Base-by-base conservation (phyloP, 2,329 filamentous ascomycete genomes). In the Pyrenochaeta sp. region DNA sequence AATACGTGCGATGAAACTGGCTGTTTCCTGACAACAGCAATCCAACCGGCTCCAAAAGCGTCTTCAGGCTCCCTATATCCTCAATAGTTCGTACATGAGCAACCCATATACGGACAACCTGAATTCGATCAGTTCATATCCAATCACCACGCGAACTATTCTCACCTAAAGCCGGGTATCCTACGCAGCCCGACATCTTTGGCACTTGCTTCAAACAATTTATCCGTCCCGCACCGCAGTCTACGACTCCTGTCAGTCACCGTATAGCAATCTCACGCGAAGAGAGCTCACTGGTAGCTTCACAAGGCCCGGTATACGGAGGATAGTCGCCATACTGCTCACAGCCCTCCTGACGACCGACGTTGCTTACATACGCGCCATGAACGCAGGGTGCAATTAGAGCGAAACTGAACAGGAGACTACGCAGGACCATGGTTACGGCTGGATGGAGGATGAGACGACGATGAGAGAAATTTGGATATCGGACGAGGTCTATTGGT, bases 181-280 rank as follows among this genome's bases (percentile, higher is more conserved):
- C 49, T n/a, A 40, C 51, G 28, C 40, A 53, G 32, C 22, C 42
- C 12, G 48, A 40, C 30, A 42, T 39, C 28, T 37, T 24, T 3
- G 48, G 47, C 15, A 52, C 47, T 22, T 58, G 54, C 28, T 52
- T 58, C 40, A 52, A 46, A 37, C 55, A 58, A 7, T 55, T 58
- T 24, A 58, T 28, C 27, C 44, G 12, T 12, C 48, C 54, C 1
- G 55, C 48, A 25, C 52, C 55, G 37, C 58, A 61, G 32, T 57
- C 58, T 61, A 22, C 1, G 2, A 10, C 22, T 28, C 13, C 27
- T 3, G 22, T 43, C 24, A 47, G 28, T 52, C 40, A 55, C 27
- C 2, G 5, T 10, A 6, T 28, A 36, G 3, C 22, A 6, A n/a
- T 46, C 6, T 13, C 24, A 22, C 27, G n/a, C 19, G 27, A 25